Conservation (phyloP, 1,139 yeast genomes). For the Yamadazyma atmosphaerica region DNA sequence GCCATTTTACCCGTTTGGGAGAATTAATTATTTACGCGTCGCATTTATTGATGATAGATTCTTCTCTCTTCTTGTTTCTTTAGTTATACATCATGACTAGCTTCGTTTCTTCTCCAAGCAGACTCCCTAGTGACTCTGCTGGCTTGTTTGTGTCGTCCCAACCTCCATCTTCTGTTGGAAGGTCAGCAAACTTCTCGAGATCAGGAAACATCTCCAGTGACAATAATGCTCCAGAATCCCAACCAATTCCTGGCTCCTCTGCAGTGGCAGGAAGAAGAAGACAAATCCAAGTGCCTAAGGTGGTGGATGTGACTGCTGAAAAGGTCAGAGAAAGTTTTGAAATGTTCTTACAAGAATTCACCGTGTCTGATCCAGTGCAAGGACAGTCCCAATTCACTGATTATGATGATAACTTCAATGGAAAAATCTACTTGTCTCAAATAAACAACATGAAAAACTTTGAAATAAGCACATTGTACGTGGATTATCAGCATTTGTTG, state of each 20-base stretch:
- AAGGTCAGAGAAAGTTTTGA: conserved; percentile 91
- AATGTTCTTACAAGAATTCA: conserved; percentile 70
- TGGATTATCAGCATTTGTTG: conserved; percentile 79
- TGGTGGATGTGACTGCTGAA: conserved; percentile 89
- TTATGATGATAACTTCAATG: conserved; percentile 44
- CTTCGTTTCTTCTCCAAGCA: conserved; percentile 48
- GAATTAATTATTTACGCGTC: conserved; percentile 25
- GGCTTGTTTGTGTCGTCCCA: conserved; percentile 44
- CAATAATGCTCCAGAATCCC: conserved; percentile 14
- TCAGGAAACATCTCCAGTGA: conserved; percentile 20
- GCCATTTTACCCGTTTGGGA: conserved; percentile 15
- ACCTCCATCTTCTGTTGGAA: conserved; percentile 46
- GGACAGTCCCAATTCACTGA: conserved; percentile 22
- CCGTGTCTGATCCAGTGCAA: conserved; percentile 13
- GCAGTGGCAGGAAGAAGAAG: conserved; percentile 45
- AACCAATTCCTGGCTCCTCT: conserved; percentile 16
- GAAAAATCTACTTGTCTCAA: conserved; percentile 72
- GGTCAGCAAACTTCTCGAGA: conserved; percentile 30
- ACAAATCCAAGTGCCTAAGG: conserved; percentile 75
- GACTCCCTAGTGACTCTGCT: conserved; percentile 49
- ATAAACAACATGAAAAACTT: conserved; percentile 77
- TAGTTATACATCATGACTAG: conserved; percentile 31
- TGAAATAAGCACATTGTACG: conserved; percentile 77
- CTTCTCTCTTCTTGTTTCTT: conserved; percentile 3
- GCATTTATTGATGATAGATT: conserved; percentile 2